Evolutionary conservation across 2,329 filamentous ascomycete genomes (phyloP).

Genomic region (Aspergillus novoparasiticus): DNA sequence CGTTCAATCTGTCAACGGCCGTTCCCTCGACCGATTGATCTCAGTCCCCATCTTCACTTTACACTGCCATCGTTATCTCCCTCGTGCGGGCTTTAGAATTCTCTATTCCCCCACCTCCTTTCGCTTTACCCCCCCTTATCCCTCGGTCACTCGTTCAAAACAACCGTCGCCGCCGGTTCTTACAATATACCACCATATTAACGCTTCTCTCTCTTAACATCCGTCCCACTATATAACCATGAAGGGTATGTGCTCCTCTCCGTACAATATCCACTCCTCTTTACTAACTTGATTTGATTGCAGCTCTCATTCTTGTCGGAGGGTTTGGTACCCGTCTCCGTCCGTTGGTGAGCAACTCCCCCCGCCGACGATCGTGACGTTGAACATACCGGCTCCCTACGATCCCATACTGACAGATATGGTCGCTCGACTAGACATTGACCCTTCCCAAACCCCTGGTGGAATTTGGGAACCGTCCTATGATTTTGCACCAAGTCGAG

Average conservation of each 20-base stretch:
- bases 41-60: not conserved
- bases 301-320: conserved; percentile 97
- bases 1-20: conserved; percentile 6
- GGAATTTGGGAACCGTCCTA: conserved; percentile 98
- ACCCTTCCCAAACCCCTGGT: conserved; percentile 97
- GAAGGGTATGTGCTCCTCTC: conserved; percentile 44
- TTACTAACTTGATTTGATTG: conserved; percentile 19
- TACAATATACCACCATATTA: not conserved
- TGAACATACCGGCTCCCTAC: conserved; percentile 1
- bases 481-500: conserved; percentile 98
- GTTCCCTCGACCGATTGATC: conserved; percentile 2
- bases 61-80: conserved; percentile 1
- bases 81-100: not conserved
- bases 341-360: conserved; percentile 71
- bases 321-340: conserved; percentile 97
- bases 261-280: conserved; percentile 10
- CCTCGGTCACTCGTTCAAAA: conserved; percentile 2
- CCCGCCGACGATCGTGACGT: conserved; percentile 20
- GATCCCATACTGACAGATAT: conserved; percentile 17
- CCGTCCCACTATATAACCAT: conserved; percentile 32
- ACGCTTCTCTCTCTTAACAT: not conserved
- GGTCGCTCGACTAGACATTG: conserved; percentile 67
- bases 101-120: not conserved
- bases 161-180: not conserved
- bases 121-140: conserved; percentile 2